A percentile compares a stretch with the other conserved stretches of the same genome.
phyloP scores from a whole-genome alignment of 2,329 filamentous ascomycete species.

The Fusarium denticulatum region DNA sequence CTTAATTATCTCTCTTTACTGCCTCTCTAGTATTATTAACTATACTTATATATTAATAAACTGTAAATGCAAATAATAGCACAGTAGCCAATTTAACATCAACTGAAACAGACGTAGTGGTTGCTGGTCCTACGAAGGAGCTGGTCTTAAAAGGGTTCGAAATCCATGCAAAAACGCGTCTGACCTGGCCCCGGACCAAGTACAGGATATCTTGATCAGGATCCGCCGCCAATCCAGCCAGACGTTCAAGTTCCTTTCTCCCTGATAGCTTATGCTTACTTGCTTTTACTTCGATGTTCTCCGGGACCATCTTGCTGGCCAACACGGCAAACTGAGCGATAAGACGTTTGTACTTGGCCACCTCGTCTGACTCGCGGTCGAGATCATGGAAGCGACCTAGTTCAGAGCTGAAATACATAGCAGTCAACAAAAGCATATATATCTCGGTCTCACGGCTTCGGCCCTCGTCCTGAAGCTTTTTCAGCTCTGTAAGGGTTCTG shows the following conservation, averaged over 20 bases:
- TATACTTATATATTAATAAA: not conserved
- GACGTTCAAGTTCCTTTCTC: not conserved
- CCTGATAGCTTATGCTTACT: not conserved
- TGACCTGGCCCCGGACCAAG: not conserved
- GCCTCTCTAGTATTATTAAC: not conserved
- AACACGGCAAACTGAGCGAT: not conserved
- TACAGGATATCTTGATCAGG: not conserved
- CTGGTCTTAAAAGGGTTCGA: not conserved
- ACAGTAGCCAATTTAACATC: fast-evolving
- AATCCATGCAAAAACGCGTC: not conserved
- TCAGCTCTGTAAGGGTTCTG: not conserved
- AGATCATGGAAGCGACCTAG: not conserved
- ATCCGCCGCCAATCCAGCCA: not conserved
- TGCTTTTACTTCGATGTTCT: not conserved
- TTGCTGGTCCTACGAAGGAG: not conserved
- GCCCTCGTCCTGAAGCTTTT: not conserved
- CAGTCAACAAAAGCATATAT: not conserved
- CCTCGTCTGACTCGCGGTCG: not conserved
- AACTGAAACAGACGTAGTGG: not conserved
- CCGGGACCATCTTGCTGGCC: not conserved
- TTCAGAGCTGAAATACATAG: not conserved
- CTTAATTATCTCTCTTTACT: not conserved
- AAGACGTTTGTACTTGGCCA: not conserved
- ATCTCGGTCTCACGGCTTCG: not conserved
- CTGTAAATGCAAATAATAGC: fast-evolving